Evolutionary conservation across 1,284 basidiomycete species (phyloP), one percentile per base, ranked within the genome.

Genomic region (Veloporphyrellus conicus): DNA sequence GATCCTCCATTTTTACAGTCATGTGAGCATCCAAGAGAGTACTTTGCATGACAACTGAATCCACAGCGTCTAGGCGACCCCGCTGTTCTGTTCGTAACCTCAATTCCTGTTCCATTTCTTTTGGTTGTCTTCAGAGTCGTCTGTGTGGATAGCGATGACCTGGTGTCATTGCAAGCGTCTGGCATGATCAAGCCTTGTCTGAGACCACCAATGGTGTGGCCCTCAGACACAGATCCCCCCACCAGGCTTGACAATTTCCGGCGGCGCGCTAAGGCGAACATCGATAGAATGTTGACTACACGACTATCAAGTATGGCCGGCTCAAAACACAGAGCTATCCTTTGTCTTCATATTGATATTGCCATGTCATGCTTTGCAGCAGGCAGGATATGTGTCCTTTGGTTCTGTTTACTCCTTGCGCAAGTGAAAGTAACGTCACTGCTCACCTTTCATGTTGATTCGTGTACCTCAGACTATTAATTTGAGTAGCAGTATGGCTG

Each of bases 201-300:
- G 29, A 34, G 16, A 10, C 12, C 6, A 19, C 15, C 43, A 6
- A 16, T 57, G 22, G 62, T 19, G 3, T 3, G 6, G 19, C 18
- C 9, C 23, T 16, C 57, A 90, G 87, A 67, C 86, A 75, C 58
- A 71, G 89, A 32, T 90, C 90, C 64, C 23, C 82, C 96, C 43
- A 91, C 94, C 49, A 90, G 92, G 96, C n/a, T 97, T 99, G 73
- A 99, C 96, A 2, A 93, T 99, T 54, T 93, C 96, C 0, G 93
- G 95, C 3, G 96, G 0, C 72, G 99, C 29, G 93, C 89, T 70
- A 98, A 99, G 72, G 96, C 94, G n/a, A 90, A 89, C 47, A 93
- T 99, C 56, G 96, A 99, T 71, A 87, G 93, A 47, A 80, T 95
- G 49, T 72, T 98, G 29, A 95, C 98, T 39, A 94, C 92, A n/a